phyloP scores from a whole-genome alignment of 257 asterid species.

The Solanum paucissectum region DNA sequence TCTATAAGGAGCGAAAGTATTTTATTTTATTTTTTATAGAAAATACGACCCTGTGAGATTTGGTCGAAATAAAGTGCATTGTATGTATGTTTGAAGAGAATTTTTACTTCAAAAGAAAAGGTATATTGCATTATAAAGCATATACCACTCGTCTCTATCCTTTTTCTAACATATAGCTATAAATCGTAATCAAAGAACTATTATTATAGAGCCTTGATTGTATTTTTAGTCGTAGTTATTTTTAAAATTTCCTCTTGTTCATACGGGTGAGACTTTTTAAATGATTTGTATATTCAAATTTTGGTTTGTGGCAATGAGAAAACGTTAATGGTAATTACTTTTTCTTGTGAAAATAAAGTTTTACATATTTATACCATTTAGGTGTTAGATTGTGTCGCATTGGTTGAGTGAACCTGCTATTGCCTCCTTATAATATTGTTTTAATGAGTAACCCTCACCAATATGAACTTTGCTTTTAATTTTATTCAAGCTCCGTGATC shows the following conservation, averaged over 20 bases:
- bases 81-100: too few species aligned
- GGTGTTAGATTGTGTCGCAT: background rate
- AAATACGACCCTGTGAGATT: background rate
- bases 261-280: background rate
- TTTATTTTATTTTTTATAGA: too few species aligned
- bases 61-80: background rate
- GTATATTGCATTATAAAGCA: too few species aligned
- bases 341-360: background rate
- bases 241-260: background rate
- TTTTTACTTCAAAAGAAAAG: too few species aligned
- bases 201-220: too few species aligned
- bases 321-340: background rate
- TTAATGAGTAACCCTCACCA: background rate
- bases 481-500: background rate
- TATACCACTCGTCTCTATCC: too few species aligned
- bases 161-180: background rate
- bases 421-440: background rate
- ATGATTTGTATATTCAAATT: background rate
- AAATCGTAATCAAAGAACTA: background rate
- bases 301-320: background rate
- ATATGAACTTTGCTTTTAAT: background rate
- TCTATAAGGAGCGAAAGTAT: background rate
- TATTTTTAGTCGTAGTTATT: too few species aligned
- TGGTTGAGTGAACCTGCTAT: background rate
- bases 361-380: background rate